Percentiles rank a stretch among this genome's conserved stretches.
phyloP scores from a whole-genome alignment of 257 asterid species.

The Solanum corneliomulleri region DNA sequence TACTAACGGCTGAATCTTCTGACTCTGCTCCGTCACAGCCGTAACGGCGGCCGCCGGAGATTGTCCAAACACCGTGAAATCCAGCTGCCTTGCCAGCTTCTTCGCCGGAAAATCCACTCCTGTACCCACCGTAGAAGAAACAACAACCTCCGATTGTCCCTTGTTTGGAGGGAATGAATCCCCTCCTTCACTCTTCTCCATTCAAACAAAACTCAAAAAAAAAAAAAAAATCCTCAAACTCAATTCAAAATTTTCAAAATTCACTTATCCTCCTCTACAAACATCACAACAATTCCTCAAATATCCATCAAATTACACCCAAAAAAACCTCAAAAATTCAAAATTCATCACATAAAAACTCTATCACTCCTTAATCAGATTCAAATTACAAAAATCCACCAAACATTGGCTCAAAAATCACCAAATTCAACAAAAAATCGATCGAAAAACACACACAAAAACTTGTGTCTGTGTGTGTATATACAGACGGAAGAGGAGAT shows the following conservation, averaged over 20 bases:
- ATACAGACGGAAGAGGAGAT: slow-evolving; percentile 7
- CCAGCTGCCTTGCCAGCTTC: slow-evolving; percentile 98
- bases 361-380: slow-evolving; percentile 25
- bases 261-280: neutral
- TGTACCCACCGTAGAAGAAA: slow-evolving; percentile 25
- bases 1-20: slow-evolving; percentile 16
- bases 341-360: slow-evolving; percentile 1
- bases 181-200: slow-evolving; percentile 76
- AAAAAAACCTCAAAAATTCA: neutral
- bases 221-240: neutral
- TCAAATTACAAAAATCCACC: neutral
- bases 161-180: slow-evolving; percentile 55
- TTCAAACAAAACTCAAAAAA: slow-evolving; percentile 8
- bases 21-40: slow-evolving; percentile 17
- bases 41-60: slow-evolving; percentile 8
- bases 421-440: slow-evolving; percentile 13
- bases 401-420: slow-evolving; percentile 6
- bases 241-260: neutral
- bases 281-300: slow-evolving; percentile 9
- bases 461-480: slow-evolving; percentile 2
- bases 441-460: slow-evolving; percentile 2
- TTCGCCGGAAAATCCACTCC: slow-evolving; percentile 47
- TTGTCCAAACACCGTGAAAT: slow-evolving; percentile 48
- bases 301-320: slow-evolving; percentile 4
- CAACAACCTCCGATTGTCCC: slow-evolving; percentile 39